A percentile compares a stretch with the other conserved stretches of the same genome.
Conservation (phyloP, 1,284 basidiomycete species). For the Microstroma glucosiphilum region DNA sequence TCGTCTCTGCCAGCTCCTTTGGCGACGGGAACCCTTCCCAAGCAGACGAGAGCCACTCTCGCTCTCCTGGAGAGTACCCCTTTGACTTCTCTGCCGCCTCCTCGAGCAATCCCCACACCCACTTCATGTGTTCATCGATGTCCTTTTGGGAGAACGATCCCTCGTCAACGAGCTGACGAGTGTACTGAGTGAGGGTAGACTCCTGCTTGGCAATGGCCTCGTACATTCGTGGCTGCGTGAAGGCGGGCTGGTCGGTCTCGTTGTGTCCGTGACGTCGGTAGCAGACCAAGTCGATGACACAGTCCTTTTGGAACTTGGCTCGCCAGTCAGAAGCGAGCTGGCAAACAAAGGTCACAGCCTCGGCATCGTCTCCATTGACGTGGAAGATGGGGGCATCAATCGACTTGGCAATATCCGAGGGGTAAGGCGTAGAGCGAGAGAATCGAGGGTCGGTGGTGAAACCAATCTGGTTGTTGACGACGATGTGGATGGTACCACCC, state of each 20-base stretch:
- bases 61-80: slow-evolving; percentile 72
- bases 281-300: slow-evolving; percentile 96
- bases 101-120: slow-evolving; percentile 99
- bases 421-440: slow-evolving; percentile 93
- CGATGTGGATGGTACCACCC: slow-evolving; percentile 94
- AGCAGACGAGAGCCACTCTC: slow-evolving; percentile 91
- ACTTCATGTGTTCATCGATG: slow-evolving; percentile 96
- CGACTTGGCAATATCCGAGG: slow-evolving; percentile 97
- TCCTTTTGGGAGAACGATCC: slow-evolving; percentile 92
- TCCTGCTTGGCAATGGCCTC: slow-evolving; percentile 91
- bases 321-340: slow-evolving; percentile 97
- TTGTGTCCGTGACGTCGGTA: slow-evolving; percentile 99
- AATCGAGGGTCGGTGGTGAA: slow-evolving; percentile 99
- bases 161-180: slow-evolving; percentile 81
- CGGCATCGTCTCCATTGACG: slow-evolving; percentile 97
- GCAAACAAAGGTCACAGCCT: slow-evolving; percentile 90
- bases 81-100: slow-evolving; percentile 82
- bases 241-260: slow-evolving; percentile 97
- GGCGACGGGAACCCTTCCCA: slow-evolving; percentile 99
- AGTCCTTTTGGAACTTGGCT: slow-evolving; percentile 97
- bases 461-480: slow-evolving; percentile 99
- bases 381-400: slow-evolving; percentile 99
- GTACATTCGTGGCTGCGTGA: slow-evolving; percentile 99
- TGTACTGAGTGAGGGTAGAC: slow-evolving; percentile 84
- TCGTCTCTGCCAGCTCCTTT: slow-evolving; percentile 84